Evolutionary conservation across 768 basidiomycete species (phyloP), one percentile per base, ranked within the genome.

Genomic region (Coprinopsis strossmayeri): DNA sequence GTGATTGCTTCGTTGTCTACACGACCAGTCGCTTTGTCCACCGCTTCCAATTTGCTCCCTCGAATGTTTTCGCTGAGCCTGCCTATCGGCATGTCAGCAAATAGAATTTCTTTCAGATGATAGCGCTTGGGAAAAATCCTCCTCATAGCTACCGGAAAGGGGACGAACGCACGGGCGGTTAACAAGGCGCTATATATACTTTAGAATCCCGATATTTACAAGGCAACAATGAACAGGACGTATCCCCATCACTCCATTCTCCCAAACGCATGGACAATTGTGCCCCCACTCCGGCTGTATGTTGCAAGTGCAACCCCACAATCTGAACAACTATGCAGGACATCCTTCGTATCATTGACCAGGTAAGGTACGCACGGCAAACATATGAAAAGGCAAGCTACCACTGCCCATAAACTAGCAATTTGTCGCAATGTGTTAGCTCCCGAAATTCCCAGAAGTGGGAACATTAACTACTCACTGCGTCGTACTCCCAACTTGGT

Each of bases 11-110:
- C 47, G 27, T 41, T 39, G 38, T 48, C 25, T 13, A 11, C 10
- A 13, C 20, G 25, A 3, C 40, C 47, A 12, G 38, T 11, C 26
- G 28, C 20, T 2, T 37, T 17, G 47, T 48, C 47, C 24, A 48
- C 12, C 11, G 39, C 37, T 13, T 20, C 27, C 38, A 48, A 27
- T 3, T 37, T 21, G 25, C 3, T 15, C 3, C 47, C 47, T 20
- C 47, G n/a, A 18, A 48, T 28, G 25, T 28, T 41, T 27, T 48
- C 47, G 12, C 47, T 38, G n/a, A 48, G 17, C n/a, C n/a, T n/a
- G 7, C 45, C 45, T n/a, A n/a, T n/a, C n/a, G n/a, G n/a, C n/a
- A n/a, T n/a, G n/a, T n/a, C n/a, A n/a, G n/a, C n/a, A n/a, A n/a
- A n/a, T n/a, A n/a, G n/a, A n/a, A n/a, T n/a, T n/a, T n/a, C n/a